Evolutionary conservation across 2,329 filamentous ascomycete genomes (phyloP), one percentile per base, ranked within the genome.

Genomic region (Alternaria arborescens): DNA sequence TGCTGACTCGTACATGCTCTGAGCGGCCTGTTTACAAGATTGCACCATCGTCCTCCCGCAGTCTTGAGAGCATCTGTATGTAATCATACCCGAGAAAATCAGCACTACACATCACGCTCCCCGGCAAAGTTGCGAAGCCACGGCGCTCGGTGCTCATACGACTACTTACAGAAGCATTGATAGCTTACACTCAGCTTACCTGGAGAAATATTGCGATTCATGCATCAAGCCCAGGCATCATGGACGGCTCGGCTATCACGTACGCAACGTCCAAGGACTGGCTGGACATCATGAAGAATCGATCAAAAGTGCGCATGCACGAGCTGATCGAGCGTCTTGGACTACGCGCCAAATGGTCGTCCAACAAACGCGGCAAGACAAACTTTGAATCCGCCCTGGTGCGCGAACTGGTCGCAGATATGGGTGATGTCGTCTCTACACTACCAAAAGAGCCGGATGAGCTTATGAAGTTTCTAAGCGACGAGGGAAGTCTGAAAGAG

Each of bases 351-450:
- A 77, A 76, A 61, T 76, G 74, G 74, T 76, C 72, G 28, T 75
- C 74, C n/a, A 77, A 77, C 63, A 77, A 77, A 55, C 75, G 75
- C 18, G 75, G 75, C 51, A 77, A 77, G 56, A 77, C 75, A 16
- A 76, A 77, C 36, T 77, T 77, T 47, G 74, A 77, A 51, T 77
- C 73, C 43, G 71, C 70, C 20, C 55, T 75, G n/a, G 70, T 77
- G 14, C 70, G 73, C 56, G 73, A 75, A 22, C 54, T 77, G 56
- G 74, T 77, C n/a, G 65, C 69, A 16, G 73, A 77, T 36, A 77
- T 77, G 74, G 66, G 68, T 40, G 72, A 75, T 32, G 65, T 76
- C 1, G 73, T 77, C 8, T 67, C 71, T 11, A 73, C 65, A 11
- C 55, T 77, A 12, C 74, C 75, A 8, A 76, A 77, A 68, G 73